Evolutionary conservation across 352 stramenopile species (phyloP).

Genomic region (Phytophthora multivora): DNA sequence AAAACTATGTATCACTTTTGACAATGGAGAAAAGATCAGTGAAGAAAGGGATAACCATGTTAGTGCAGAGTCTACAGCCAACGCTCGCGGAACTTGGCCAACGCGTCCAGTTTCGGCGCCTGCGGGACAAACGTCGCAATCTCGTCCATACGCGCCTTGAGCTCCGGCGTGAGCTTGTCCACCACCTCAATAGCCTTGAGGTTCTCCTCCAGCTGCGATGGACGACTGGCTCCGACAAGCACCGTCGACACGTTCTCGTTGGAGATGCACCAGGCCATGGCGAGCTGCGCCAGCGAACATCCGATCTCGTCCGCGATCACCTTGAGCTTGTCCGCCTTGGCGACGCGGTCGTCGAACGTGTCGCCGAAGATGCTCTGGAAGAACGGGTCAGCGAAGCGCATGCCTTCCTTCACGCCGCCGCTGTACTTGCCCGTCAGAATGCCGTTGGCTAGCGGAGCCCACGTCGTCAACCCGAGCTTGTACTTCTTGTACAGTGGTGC

Average conservation of each 20-base stretch:
- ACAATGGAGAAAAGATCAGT: no score
- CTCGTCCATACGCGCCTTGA: conserved; percentile 58
- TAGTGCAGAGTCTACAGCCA: conserved; percentile 10
- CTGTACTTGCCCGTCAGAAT: conserved; percentile 73
- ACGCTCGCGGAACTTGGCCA: conserved; percentile 10
- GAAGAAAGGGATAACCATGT: no score
- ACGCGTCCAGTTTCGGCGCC: conserved; percentile 6
- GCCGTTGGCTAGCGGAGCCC: conserved; percentile 40
- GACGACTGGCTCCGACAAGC: conserved; percentile 47
- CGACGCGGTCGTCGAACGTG: conserved; percentile 42
- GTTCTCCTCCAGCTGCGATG: conserved; percentile 28
- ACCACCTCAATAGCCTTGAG: conserved; percentile 43
- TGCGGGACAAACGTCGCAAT: conserved; percentile 33
- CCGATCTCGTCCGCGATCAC: conserved; percentile 42
- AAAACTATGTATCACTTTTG: no score
- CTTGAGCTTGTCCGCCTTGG: conserved; percentile 49
- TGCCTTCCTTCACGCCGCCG: conserved; percentile 36
- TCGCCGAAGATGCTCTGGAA: conserved; percentile 14
- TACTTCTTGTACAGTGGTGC: conserved; percentile 38
- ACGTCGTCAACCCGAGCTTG: conserved; percentile 40
- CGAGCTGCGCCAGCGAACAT: conserved; percentile 21
- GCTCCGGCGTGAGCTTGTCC: conserved; percentile 50
- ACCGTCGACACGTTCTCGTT: conserved; percentile 60
- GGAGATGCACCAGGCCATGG: conserved; percentile 51
- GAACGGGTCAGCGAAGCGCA: conserved; percentile 31